Base-by-base conservation (phyloP, 2,329 filamentous ascomycete genomes). In the Trichophyton equinum region DNA sequence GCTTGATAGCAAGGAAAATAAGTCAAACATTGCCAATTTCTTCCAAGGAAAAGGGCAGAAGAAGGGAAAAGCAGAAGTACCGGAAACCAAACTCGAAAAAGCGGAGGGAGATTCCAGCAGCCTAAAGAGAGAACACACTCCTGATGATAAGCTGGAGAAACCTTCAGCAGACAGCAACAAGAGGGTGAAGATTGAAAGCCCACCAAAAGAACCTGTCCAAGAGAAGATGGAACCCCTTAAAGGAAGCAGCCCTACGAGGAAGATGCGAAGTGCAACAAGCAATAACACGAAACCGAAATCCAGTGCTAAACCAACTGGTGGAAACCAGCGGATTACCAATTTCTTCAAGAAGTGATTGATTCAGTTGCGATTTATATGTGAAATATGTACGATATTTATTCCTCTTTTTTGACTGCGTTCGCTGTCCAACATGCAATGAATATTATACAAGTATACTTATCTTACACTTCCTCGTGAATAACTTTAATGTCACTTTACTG, bases 1-100 rank as follows among this genome's bases (percentile, higher is more conserved):
- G 0, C 76, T 96, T 38, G 82, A 88, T 68, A 95, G 88, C 74
- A 85, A 84, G 65, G 88, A 91, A 68, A 96, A 96, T 73, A 96
- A 95, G 76, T 85, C 81, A 57, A 96, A 94, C 66, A 97, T 97
- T 72, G 88, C 88, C 53, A 96, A 96, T 68, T 96, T 96, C 77
- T 97, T 97, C 69, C 81, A 81, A 6, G 5, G 66, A 70, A 80
- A 63, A 66, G 44, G 51, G 20, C 9, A 51, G 6, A 70, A 70
- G 58, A 70, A 72, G 27, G 62, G 63, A 4, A 66, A 67, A 22
- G 64, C 68, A 4, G 62, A 64, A 25, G 72, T 63, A 65, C 68
- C 40, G 62, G 71, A 64, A 64, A 67, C 70, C 55, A 67, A 7
- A 38, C 30, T 27, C 33, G 27, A 36, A 18, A n/a, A 27, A 15